A percentile compares a stretch with the other conserved stretches of the same genome.
Conservation (phyloP, 805 yeast species). For the Candida vartiovaarae region DNA sequence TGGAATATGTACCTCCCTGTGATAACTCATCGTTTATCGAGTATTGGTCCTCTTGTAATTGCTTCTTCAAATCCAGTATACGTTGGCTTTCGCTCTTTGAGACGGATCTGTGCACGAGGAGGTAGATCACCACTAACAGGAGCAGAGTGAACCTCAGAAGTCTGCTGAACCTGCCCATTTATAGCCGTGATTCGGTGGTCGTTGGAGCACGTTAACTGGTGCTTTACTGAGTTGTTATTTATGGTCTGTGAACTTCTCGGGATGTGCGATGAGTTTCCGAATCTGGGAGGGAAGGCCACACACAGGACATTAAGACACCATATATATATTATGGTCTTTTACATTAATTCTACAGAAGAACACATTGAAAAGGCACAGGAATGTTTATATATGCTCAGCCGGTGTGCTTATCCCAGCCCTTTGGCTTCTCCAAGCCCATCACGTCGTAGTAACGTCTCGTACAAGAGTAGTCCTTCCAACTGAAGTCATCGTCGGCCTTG, state of each 20-base stretch:
- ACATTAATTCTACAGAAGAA: too few species aligned
- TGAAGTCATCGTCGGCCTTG: too few species aligned
- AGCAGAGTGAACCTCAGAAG: slow-evolving; percentile 16
- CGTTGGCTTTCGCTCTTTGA: slow-evolving; percentile 15
- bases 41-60: slow-evolving; percentile 12
- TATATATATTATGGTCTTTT: too few species aligned
- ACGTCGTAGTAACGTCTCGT: too few species aligned
- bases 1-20: background rate
- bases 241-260: too few species aligned
- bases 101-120: slow-evolving; percentile 13
- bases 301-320: too few species aligned
- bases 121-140: slow-evolving; percentile 10
- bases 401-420: slow-evolving; percentile 59
- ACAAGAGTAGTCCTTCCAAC: too few species aligned
- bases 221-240: too few species aligned
- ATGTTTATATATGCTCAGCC: slow-evolving; percentile 28
- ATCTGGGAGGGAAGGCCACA: too few species aligned
- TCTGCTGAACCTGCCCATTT: slow-evolving; percentile 11
- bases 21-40: slow-evolving; percentile 12
- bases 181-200: slow-evolving; percentile 50
- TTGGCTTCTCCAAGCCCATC: too few species aligned
- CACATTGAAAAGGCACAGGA: background rate
- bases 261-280: too few species aligned
- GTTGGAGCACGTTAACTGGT: too few species aligned
- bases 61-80: slow-evolving; percentile 14